Evolutionary conservation across 2,329 filamentous ascomycete species (phyloP), one percentile per base, ranked within the genome.

Genomic region (Penicillium decumbens): DNA sequence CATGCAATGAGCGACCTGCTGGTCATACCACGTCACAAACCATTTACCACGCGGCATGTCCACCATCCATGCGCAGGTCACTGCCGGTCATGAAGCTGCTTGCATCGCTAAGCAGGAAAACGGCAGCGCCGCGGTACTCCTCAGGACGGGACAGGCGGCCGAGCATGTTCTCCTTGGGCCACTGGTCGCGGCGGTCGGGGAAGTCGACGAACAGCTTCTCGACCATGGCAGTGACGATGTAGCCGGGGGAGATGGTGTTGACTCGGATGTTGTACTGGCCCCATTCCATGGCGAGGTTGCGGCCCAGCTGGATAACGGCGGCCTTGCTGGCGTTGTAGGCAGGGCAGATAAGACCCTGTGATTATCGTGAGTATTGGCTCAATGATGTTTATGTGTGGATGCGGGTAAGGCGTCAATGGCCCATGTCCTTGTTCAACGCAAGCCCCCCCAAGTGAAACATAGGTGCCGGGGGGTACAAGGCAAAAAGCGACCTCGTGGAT

Each of bases 151-250:
- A 87, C 51, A 89, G 74, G 29, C 82, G 78, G 25, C 80, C 83
- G 45, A 95, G 76, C 89, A 95, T 93, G 71, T 95, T 95, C 71
- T 92, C 84, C 60, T 79, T 85, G 13, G 87, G 82, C 90, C 90
- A 95, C 52, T 84, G 79, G 7, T 65, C 90, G 68, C 92, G 93
- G 66, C 91, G 85, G 58, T 80, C 84, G 4, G 87, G 82, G 87
- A 87, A 95, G 44, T 84, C 77, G 10, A 65, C 38, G 45, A 73
- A 73, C 27, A 75, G 57, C 30, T 69, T 63, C 59, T 72, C 71
- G 8, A 75, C 72, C 72, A 75, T 75, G 35, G 71, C 64, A 3
- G 73, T 75, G 43, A 72, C 68, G 50, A 76, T 76, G 57, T 76
- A 75, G 41, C 74, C 74, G 1, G 74, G 74, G 4, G 68, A 74